Conservation (phyloP, 1,139 yeast species). For the Komagataea norvegica region DNA sequence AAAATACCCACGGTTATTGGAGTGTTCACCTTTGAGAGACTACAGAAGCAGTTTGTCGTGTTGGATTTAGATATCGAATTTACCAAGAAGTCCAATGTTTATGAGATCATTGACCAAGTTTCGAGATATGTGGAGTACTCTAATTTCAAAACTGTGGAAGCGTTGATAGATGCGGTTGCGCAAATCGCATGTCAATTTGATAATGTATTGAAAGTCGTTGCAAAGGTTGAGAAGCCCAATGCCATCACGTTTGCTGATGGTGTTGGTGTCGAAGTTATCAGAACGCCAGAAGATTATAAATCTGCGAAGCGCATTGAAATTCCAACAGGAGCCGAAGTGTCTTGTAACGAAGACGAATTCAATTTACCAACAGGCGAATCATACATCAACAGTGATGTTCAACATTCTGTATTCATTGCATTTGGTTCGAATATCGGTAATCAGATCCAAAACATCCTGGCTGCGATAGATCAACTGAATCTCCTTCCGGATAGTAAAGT, state of each 20-base stretch:
- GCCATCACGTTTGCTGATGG: constrained; percentile 85
- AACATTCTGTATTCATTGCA: constrained; percentile 67
- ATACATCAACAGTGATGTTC: not conserved
- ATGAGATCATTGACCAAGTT: constrained; percentile 40
- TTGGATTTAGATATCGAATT: constrained; percentile 49
- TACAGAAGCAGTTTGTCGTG: constrained; percentile 69
- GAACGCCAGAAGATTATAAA: constrained; percentile 38
- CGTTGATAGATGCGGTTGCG: constrained; percentile 72
- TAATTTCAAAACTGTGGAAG: constrained; percentile 88
- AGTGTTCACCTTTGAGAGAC: constrained; percentile 83
- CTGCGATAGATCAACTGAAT: constrained; percentile 51
- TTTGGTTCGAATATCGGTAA: constrained; percentile 88
- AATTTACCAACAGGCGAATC: constrained; percentile 25
- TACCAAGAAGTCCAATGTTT: constrained; percentile 27
- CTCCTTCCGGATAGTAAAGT: constrained; percentile 42
- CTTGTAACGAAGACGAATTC: constrained; percentile 15
- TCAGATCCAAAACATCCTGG: constrained; percentile 53
- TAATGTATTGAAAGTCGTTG: constrained; percentile 40
- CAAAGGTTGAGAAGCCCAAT: constrained; percentile 76
- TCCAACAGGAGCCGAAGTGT: not conserved
- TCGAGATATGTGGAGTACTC: constrained; percentile 63
- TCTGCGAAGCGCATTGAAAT: constrained; percentile 11
- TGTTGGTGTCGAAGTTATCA: constrained; percentile 75
- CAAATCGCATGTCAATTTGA: constrained; percentile 48
- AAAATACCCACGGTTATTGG: constrained; percentile 76